A percentile compares a stretch with the other conserved stretches of the same genome.
These are phyloP conservation scores for Colletotrichum godetiae DNA, from an alignment of 2,329 filamentous ascomycete species.

Conservation along the genomic window DNA sequence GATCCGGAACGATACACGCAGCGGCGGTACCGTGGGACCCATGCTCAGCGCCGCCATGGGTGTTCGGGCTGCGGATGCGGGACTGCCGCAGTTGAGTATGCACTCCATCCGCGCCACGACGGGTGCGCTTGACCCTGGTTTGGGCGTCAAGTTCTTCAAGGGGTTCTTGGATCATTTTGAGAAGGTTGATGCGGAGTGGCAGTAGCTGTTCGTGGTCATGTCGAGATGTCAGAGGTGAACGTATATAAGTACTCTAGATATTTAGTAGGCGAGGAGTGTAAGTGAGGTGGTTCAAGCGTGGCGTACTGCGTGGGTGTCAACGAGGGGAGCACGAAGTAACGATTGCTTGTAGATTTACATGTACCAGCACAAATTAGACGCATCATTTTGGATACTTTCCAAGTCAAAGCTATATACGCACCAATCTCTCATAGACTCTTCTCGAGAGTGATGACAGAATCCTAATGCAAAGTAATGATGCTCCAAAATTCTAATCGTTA, in stretches of 20 bases:
- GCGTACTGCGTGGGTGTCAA: constrained; percentile 1
- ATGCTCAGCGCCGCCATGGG: constrained; percentile 86
- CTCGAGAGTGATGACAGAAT: neutral
- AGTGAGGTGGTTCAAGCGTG: neutral
- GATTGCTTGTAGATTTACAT: constrained; percentile 21
- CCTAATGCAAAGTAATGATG: neutral
- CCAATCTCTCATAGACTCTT: neutral
- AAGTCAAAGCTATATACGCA: neutral
- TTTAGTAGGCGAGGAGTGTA: neutral
- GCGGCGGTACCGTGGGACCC: constrained; percentile 94
- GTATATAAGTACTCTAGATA: neutral
- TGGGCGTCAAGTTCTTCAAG: constrained; percentile 90
- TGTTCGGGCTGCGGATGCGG: constrained; percentile 85
- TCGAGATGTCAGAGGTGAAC: no score
- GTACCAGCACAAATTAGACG: constrained; percentile 22
- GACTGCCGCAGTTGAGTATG: constrained; percentile 93
- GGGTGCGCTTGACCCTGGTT: constrained; percentile 84
- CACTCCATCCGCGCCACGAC: constrained; percentile 92
- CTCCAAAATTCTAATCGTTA: neutral
- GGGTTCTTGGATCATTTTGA: constrained; percentile 91
- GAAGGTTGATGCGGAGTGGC: constrained; percentile 84
- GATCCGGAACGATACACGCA: constrained; percentile 91
- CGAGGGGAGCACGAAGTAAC: constrained; percentile 5
- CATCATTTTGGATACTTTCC: neutral
- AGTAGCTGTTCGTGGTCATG: constrained; percentile 36